Base-by-base conservation (phyloP, 305 asterid species). In the Salvia sclarea region DNA sequence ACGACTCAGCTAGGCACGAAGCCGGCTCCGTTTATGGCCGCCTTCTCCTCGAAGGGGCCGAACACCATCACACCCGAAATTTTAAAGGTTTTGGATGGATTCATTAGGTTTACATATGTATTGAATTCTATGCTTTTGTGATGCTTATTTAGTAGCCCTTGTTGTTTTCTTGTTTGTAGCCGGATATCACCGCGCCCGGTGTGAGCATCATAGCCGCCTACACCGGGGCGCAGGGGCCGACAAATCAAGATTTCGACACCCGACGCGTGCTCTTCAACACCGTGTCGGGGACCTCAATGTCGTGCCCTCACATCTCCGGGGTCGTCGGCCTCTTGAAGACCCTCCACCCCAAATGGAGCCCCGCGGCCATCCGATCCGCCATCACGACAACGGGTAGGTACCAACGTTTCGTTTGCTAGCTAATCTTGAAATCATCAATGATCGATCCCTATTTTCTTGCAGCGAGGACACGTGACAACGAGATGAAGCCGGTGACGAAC, bases 21-120 rank as follows among this genome's bases (percentile, higher is more conserved):
- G 74, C 99, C 96, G 4, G 96, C 99, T 13, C 99, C 99, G 0
- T 84, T 83, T 75, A 91, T 94, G 90, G 98, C 98, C 0, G 89
- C 97, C 21, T 93, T 93, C 74, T 93, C 98, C 16, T 93, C 98
- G 2, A 53, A 43, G 43, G 98, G 98, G 13, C 98, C 98, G 0
- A 94, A 76, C 67, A 76, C 85, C 48, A 41, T 91, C 60, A 84
- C 84, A 11, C 93, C 98, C 3, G 95, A 91, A 66, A 70, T 94
- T 54, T 92, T 94, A 2, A 94, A 94, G 97, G 98, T 92, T 12
- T 47, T 54, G n/a, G 16, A 10, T 35, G 11, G 50, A 12, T 52
- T 35, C 10, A 44, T 25, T 25, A n/a, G n/a, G n/a, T n/a, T n/a
- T n/a, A n/a, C n/a, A n/a, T n/a, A n/a, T n/a, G n/a, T n/a, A n/a